These are phyloP conservation scores for Oryza officinalis DNA, from an alignment of 176 grass and related monocot species.

Conservation along the genomic window DNA sequence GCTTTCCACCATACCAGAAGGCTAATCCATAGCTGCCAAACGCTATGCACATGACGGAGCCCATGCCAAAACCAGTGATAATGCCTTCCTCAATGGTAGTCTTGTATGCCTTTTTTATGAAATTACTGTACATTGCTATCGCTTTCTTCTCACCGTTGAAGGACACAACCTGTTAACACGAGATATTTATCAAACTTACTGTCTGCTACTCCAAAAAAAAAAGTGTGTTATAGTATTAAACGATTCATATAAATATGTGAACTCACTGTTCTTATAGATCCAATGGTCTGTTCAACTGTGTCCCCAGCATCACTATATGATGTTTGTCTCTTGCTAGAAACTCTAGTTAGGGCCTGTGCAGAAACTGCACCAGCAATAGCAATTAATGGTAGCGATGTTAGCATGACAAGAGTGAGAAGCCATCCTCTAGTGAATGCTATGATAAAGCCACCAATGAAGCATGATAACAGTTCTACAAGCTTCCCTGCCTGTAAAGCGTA, in stretches of 20 bases:
- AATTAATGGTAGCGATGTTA: conserved; percentile 58
- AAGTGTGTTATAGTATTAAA: background rate
- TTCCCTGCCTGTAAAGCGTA: conserved; percentile 63
- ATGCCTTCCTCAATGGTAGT: conserved; percentile 57
- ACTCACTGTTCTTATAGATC: conserved; percentile 82
- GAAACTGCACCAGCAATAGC: conserved; percentile 49
- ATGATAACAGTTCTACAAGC: conserved; percentile 52
- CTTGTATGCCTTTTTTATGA: conserved; percentile 55
- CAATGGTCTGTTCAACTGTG: conserved; percentile 79
- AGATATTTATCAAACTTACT: conserved; percentile 7
- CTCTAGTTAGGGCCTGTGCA: conserved; percentile 46
- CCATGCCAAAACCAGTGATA: conserved; percentile 62
- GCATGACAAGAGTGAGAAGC: conserved; percentile 78
- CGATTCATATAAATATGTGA: conserved; percentile 17
- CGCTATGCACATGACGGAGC: conserved; percentile 46
- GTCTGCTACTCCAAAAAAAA: background rate
- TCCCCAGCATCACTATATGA: conserved; percentile 71
- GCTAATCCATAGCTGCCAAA: conserved; percentile 74
- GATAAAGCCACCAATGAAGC: conserved; percentile 61
- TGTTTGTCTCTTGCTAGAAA: conserved; percentile 54
- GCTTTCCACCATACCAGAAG: conserved; percentile 69
- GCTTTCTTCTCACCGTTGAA: conserved; percentile 70
- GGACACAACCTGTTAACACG: conserved; percentile 61
- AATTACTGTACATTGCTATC: conserved; percentile 52
- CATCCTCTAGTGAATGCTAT: conserved; percentile 80